Conservation (phyloP, 192 early-diverging fungal species). For the Rhizophagus clarus region DNA sequence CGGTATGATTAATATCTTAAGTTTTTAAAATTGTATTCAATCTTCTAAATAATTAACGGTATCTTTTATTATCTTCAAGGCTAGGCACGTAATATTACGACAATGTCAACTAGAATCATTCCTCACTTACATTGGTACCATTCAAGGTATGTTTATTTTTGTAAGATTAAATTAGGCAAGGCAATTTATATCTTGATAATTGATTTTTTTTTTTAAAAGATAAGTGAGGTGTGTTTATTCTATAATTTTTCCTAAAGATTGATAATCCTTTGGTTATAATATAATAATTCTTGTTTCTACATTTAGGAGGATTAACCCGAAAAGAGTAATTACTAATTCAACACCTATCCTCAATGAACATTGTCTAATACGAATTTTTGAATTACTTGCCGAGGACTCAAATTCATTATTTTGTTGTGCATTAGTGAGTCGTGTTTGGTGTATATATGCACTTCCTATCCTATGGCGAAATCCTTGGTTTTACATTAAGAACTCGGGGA, state of each 20-base stretch:
- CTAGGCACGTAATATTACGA: background rate
- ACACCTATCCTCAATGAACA: background rate
- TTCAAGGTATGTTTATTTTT: constrained; percentile 1
- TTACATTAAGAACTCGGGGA: background rate
- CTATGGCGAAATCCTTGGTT: background rate
- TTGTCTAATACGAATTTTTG: background rate
- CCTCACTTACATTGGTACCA: background rate
- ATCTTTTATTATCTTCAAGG: background rate
- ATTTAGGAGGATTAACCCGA: background rate
- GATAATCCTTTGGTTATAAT: background rate
- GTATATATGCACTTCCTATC: background rate
- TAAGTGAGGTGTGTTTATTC: background rate
- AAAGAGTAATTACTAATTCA: background rate
- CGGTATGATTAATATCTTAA: background rate
- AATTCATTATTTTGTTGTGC: background rate
- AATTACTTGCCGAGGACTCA: background rate
- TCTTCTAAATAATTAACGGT: background rate
- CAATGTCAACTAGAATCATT: background rate
- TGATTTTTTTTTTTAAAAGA: background rate
- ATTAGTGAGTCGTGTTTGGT: background rate
- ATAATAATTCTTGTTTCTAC: background rate
- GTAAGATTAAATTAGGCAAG: background rate
- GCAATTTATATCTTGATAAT: background rate
- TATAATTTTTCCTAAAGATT: background rate
- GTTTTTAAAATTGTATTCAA: background rate